These are phyloP conservation scores for Microcera coccophila DNA, from an alignment of 2,329 filamentous ascomycete genomes.

Conservation along the genomic window DNA sequence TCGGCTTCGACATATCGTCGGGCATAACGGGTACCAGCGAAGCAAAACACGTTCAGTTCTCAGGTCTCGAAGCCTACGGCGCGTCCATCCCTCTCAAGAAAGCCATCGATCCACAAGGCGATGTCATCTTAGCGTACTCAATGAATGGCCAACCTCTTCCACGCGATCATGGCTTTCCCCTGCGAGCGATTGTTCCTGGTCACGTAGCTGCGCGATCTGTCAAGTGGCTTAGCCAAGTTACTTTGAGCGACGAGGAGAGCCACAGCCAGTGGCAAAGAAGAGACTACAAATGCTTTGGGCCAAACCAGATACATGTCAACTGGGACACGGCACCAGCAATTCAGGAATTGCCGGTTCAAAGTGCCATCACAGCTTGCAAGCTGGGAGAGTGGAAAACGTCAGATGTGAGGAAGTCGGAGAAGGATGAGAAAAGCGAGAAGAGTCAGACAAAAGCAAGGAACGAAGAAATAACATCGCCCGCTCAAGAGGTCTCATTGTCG, in stretches of 20 bases:
- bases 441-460: neutral
- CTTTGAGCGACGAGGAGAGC: conserved; percentile 63
- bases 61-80: conserved; percentile 57
- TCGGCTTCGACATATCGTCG: conserved; percentile 45
- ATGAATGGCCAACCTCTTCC: conserved; percentile 65
- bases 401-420: neutral
- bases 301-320: conserved; percentile 56
- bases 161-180: conserved; percentile 62
- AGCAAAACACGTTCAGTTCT: conserved; percentile 53
- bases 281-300: conserved; percentile 67
- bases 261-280: conserved; percentile 61
- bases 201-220: conserved; percentile 64
- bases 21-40: conserved; percentile 36
- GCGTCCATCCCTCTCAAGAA: conserved; percentile 58
- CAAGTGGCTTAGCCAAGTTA: conserved; percentile 65
- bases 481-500: conserved; percentile 40
- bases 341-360: conserved; percentile 65
- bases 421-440: neutral
- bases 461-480: conserved; percentile 1
- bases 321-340: conserved; percentile 62
- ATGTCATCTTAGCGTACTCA: conserved; percentile 62
- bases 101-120: conserved; percentile 55
- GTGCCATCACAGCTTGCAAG: conserved; percentile 56
- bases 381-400: conserved; percentile 35
- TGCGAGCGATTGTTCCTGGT: conserved; percentile 60